Evolutionary conservation across 2,329 filamentous ascomycete species (phyloP).

Genomic region (Aspergillus sp.): DNA sequence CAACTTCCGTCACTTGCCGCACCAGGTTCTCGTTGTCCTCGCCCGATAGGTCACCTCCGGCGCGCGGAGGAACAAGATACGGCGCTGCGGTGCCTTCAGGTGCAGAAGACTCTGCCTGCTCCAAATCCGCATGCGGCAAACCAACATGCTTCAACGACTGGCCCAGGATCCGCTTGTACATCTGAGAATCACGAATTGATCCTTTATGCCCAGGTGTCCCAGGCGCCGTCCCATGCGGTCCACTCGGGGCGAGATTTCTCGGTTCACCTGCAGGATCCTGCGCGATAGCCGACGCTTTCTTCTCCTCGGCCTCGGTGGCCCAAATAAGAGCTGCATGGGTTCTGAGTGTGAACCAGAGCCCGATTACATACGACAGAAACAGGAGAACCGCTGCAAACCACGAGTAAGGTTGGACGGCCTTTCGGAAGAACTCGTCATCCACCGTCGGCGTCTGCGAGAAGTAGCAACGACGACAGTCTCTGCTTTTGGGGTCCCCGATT

Average conservation of each 20-base stretch:
- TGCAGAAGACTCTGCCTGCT: slow-evolving; percentile 17
- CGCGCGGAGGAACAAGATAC: slow-evolving; percentile 70
- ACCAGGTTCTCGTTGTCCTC: slow-evolving; percentile 73
- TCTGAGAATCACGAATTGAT: slow-evolving; percentile 74
- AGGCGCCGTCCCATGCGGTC: slow-evolving; percentile 19
- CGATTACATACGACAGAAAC: slow-evolving; percentile 88
- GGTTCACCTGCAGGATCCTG: slow-evolving; percentile 26
- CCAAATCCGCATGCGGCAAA: slow-evolving; percentile 47
- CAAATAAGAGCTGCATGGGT: slow-evolving; percentile 97
- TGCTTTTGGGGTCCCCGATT: slow-evolving; percentile 35
- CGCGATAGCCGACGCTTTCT: slow-evolving; percentile 42
- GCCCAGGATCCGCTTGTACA: slow-evolving; percentile 88
- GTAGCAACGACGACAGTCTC: slow-evolving; percentile 84
- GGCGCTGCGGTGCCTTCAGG: slow-evolving; percentile 37
- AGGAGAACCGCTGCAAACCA: slow-evolving; percentile 77
- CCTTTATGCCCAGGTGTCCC: slow-evolving; percentile 43
- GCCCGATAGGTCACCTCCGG: slow-evolving; percentile 52
- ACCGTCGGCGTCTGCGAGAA: slow-evolving; percentile 81
- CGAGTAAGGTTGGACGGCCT: slow-evolving; percentile 87
- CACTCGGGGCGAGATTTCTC: slow-evolving; percentile 22
- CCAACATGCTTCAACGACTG: slow-evolving; percentile 82
- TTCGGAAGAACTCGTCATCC: slow-evolving; percentile 77
- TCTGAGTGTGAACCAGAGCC: slow-evolving; percentile 86
- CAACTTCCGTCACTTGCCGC: slow-evolving; percentile 85
- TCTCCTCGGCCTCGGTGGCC: slow-evolving; percentile 76